Percentiles rank a stretch among this genome's conserved stretches.
phyloP scores from a whole-genome alignment of 2,329 filamentous ascomycete genomes.

The Chrysoporthe cubensis region DNA sequence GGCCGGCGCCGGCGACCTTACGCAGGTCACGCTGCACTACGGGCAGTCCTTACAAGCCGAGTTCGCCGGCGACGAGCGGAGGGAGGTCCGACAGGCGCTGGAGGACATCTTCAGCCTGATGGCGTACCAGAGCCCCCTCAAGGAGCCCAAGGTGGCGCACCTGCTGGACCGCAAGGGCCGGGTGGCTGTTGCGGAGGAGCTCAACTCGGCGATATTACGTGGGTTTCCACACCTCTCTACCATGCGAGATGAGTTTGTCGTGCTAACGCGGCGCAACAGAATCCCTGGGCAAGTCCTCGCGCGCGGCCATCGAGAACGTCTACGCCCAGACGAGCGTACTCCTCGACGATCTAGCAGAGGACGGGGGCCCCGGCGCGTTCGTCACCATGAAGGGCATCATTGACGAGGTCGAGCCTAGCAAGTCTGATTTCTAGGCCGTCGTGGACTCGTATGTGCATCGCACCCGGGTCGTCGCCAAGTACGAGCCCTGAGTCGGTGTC shows the following conservation, averaged over 20 bases:
- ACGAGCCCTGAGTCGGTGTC: not conserved
- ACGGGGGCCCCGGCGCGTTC: conserved; percentile 82
- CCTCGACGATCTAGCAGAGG: conserved; percentile 78
- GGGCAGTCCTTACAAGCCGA: conserved; percentile 78
- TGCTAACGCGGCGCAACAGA: conserved; percentile 54
- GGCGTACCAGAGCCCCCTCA: conserved; percentile 81
- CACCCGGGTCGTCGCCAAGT: not conserved
- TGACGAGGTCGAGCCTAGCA: conserved; percentile 48
- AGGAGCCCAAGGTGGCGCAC: conserved; percentile 74
- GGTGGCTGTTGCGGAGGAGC: conserved; percentile 82
- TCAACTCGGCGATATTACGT: conserved; percentile 93
- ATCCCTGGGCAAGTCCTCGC: conserved; percentile 86
- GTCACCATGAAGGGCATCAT: conserved; percentile 64
- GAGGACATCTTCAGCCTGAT: conserved; percentile 86
- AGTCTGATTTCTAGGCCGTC: conserved; percentile 38
- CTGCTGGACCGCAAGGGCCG: conserved; percentile 77
- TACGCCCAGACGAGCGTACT: conserved; percentile 86
- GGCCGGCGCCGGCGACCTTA: conserved; percentile 46
- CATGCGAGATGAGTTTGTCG: not conserved
- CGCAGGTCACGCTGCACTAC: conserved; percentile 75
- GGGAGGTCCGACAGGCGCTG: conserved; percentile 73
- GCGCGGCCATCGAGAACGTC: conserved; percentile 81
- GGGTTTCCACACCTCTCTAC: conserved; percentile 42
- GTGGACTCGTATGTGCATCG: not conserved
- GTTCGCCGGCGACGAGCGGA: conserved; percentile 72